phyloP scores from a whole-genome alignment of 2,329 filamentous ascomycete species.

The Metarhizium humberi region DNA sequence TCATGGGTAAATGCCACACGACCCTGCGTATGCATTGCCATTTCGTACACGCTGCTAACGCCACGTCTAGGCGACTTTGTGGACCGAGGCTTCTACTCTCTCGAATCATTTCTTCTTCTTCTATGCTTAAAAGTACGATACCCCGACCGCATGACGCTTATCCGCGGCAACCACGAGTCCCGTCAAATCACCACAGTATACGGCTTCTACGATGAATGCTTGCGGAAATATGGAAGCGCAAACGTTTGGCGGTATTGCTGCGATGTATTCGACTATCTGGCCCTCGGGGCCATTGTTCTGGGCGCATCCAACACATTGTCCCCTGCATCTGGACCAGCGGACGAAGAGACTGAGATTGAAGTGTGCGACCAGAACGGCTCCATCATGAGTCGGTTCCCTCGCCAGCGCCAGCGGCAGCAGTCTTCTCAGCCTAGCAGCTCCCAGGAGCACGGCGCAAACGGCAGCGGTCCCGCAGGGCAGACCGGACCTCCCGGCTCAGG shows the following conservation, averaged over 20 bases:
- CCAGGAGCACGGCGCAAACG: constrained; percentile 13
- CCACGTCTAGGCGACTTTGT: constrained; percentile 72
- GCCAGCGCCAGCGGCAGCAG: constrained; percentile 27
- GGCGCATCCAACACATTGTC: constrained; percentile 64
- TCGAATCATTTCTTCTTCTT: constrained; percentile 92
- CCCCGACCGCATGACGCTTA: constrained; percentile 92
- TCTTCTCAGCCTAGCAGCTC: not conserved
- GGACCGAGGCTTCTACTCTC: constrained; percentile 93
- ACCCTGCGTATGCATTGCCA: not conserved
- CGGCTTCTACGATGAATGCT: constrained; percentile 95
- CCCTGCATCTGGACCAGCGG: constrained; percentile 31
- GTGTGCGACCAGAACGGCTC: constrained; percentile 79
- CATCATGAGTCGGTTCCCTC: constrained; percentile 63
- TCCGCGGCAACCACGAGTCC: constrained; percentile 92
- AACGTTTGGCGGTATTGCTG: constrained; percentile 98
- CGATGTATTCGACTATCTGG: constrained; percentile 95
- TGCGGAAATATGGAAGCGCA: constrained; percentile 90
- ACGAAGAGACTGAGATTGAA: constrained; percentile 82
- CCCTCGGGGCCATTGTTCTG: constrained; percentile 81
- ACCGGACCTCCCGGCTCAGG: constrained; percentile 72
- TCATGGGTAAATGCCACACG: constrained; percentile 60
- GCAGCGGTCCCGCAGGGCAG: constrained; percentile 12
- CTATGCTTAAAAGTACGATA: constrained; percentile 96
- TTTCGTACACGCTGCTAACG: not conserved
- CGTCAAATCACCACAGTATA: constrained; percentile 96